These are phyloP conservation scores for Pyrenochaeta sp. DNA, from an alignment of 2,329 filamentous ascomycete species.

Conservation along the genomic window DNA sequence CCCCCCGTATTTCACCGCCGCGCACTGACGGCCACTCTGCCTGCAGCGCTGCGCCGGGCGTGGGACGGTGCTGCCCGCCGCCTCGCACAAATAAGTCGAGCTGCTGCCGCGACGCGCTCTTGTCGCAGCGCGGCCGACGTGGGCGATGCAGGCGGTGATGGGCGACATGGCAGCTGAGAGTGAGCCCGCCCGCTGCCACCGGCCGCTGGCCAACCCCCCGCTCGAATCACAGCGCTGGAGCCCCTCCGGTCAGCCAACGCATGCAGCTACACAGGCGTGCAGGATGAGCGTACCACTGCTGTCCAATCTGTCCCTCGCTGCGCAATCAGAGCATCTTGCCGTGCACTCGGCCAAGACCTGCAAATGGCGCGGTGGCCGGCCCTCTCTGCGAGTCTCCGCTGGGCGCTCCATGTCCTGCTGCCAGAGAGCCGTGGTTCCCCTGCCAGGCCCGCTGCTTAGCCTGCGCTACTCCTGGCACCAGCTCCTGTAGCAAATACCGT, in stretches of 20 bases:
- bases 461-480: constrained; percentile 20
- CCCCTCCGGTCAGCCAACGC: constrained; percentile 44
- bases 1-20: constrained; percentile 8
- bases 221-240: constrained; percentile 37
- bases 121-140: too few relatives aligned
- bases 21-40: constrained; percentile 9
- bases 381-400: constrained; percentile 16
- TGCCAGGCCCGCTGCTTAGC: constrained; percentile 18
- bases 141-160: too few relatives aligned
- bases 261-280: constrained; percentile 47
- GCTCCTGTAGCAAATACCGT: constrained; percentile 35
- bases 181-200: too few relatives aligned
- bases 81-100: constrained; percentile 23
- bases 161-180: too few relatives aligned
- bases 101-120: constrained; percentile 17
- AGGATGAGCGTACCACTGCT: constrained; percentile 34
- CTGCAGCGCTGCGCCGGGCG: constrained; percentile 10
- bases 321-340: constrained; percentile 39
- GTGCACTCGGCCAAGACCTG: constrained; percentile 34
- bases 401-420: constrained; percentile 13
- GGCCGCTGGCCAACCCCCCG: too few relatives aligned
- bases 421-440: constrained; percentile 28
- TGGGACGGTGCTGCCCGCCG: constrained; percentile 14
- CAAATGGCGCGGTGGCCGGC: constrained; percentile 36
- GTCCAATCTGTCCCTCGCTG: constrained; percentile 40